Base-by-base conservation (phyloP, 352 stramenopile species). In the Phytopythium helicoides region DNA sequence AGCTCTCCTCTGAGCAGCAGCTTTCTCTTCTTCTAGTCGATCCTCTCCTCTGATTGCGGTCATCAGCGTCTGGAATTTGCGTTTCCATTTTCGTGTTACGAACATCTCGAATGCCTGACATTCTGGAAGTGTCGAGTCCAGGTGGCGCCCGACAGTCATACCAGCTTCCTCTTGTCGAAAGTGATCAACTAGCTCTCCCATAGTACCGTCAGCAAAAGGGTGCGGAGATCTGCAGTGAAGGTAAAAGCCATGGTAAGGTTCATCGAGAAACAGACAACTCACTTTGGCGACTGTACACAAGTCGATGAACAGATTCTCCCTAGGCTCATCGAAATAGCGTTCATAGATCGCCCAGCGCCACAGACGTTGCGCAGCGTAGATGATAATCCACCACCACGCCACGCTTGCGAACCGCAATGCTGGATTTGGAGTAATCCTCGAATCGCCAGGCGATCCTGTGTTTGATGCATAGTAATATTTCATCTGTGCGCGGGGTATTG, bases 271-370 rank as follows among this genome's bases (percentile, higher is more conserved):
- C 18, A 98, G 71, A 35, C 94, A 87, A 45, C 82, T 94, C 26
- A 96, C 68, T 62, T 98, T 98, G 3, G 90, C 94, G 22, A 98
- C 71, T 0, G 94, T 98, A 49, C 93, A 98, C 21, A 98, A 65
- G 62, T 99, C 95, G 16, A 98, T 77, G 59, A 98, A 98, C 11
- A 92, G 41, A 21, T 71, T 68, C 18, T 90, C 73, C 23, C 74
- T 68, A 15, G 82, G 80, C 37, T 95, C 82, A 25, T 74, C 62
- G 23, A 93, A 58, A 48, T 82, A 93, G 3, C 81, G 76, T 31
- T 92, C 74, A 34, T 90, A 95, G 39, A 98, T 80, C n/a, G 85
- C 49, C 68, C 81, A 98, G 38, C 87, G 86, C 82, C 87, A 98
- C 9, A 98, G 41, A 31, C 80, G 86, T 60, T 98, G 90, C 0